A percentile compares a stretch with the other conserved stretches of the same genome.
Conservation (phyloP, 2,329 filamentous ascomycete species). For the Hypoxylon sp. region DNA sequence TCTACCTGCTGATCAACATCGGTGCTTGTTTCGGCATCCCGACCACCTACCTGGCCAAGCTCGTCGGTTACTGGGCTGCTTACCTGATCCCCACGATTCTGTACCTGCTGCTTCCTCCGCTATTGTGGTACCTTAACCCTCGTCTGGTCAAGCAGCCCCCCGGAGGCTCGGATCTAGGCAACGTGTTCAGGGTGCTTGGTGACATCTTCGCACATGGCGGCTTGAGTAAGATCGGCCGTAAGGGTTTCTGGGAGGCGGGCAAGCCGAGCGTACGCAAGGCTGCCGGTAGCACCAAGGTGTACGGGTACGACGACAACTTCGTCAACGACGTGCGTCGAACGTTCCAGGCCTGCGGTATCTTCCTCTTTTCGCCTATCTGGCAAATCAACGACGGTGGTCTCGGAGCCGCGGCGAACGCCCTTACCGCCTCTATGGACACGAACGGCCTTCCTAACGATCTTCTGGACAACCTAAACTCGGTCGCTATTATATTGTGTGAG, state of each 20-base stretch:
- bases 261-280: slow-evolving; percentile 60
- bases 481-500: slow-evolving; percentile 51
- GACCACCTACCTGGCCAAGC: slow-evolving; percentile 60
- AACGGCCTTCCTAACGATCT: slow-evolving; percentile 55
- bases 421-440: slow-evolving; percentile 52
- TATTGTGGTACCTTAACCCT: slow-evolving; percentile 65
- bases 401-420: slow-evolving; percentile 52
- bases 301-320: slow-evolving; percentile 67
- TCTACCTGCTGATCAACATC: slow-evolving; percentile 62
- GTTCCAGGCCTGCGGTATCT: slow-evolving; percentile 61
- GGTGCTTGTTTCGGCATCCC: slow-evolving; percentile 59
- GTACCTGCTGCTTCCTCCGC: slow-evolving; percentile 65
- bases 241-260: slow-evolving; percentile 61
- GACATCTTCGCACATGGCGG: slow-evolving; percentile 49
- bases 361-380: slow-evolving; percentile 51
- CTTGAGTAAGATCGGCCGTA: slow-evolving; percentile 39
- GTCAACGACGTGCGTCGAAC: slow-evolving; percentile 67
- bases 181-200: slow-evolving; percentile 48
- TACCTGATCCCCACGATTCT: slow-evolving; percentile 56
- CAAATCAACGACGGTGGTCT: slow-evolving; percentile 50
- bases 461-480: slow-evolving; percentile 53
- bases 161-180: slow-evolving; percentile 69
- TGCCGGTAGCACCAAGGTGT: slow-evolving; percentile 47
- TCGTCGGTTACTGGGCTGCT: slow-evolving; percentile 58
- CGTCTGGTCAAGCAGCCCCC: slow-evolving; percentile 66